phyloP scores from a whole-genome alignment of 2,329 filamentous ascomycete species.

The Uncinocarpus reesii region DNA sequence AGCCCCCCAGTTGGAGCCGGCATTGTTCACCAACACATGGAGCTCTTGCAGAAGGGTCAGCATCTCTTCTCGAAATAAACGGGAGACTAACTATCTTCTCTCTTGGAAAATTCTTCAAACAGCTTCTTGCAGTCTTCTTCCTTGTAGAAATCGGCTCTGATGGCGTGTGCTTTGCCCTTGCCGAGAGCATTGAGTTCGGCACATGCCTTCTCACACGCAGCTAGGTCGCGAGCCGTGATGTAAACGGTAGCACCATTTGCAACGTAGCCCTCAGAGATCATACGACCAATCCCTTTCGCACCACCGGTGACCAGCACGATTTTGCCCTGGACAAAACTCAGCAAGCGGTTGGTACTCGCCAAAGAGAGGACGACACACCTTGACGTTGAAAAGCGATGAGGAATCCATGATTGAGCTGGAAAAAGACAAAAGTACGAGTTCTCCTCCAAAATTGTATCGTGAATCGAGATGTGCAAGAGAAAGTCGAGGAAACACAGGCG shows the following conservation, averaged over 20 bases:
- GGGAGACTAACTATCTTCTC: conserved; percentile 47
- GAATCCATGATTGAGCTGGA: conserved; percentile 40
- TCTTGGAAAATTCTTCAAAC: conserved; percentile 40
- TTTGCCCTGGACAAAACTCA: conserved; percentile 44
- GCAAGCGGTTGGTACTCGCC: conserved; percentile 25
- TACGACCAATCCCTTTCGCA: conserved; percentile 44
- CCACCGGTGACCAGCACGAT: conserved; percentile 44
- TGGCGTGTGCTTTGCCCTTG: conserved; percentile 43
- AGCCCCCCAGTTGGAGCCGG: conserved; percentile 46
- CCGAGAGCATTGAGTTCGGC: conserved; percentile 42
- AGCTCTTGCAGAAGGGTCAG: conserved; percentile 41
- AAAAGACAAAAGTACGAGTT: background rate
- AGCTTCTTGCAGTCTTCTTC: conserved; percentile 42
- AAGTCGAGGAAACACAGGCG: background rate
- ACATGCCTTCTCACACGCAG: conserved; percentile 40
- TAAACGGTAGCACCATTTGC: conserved; percentile 45
- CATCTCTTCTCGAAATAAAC: no score
- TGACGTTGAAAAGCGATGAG: conserved; percentile 48
- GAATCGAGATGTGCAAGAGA: background rate
- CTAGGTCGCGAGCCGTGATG: conserved; percentile 45
- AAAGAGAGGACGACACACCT: conserved; percentile 35
- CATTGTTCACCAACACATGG: conserved; percentile 44
- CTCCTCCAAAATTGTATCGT: background rate
- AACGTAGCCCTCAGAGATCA: conserved; percentile 46
- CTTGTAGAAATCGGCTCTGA: conserved; percentile 44